Conservation (phyloP, 257 asterid genomes). For the Petunia secreta region DNA sequence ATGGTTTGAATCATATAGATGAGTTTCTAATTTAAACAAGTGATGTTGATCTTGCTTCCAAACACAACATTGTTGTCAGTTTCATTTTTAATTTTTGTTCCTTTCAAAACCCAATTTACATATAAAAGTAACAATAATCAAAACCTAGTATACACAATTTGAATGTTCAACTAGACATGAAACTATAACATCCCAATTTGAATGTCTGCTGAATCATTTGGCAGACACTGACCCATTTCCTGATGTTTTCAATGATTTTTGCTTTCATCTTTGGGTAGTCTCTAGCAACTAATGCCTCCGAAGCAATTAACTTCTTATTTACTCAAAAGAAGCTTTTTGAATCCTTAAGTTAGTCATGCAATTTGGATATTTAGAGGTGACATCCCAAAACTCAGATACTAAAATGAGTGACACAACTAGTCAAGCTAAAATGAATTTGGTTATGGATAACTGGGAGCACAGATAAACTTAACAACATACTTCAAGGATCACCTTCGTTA, state of each 20-base stretch:
- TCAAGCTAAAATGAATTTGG: neutral
- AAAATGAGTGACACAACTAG: neutral
- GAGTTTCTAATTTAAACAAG: neutral
- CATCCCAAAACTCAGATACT: neutral
- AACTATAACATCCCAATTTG: too few relatives aligned
- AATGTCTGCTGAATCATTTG: too few relatives aligned
- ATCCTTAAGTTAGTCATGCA: neutral
- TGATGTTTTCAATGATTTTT: too few relatives aligned
- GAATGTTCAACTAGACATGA: too few relatives aligned
- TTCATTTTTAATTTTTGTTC: too few relatives aligned
- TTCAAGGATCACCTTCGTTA: neutral
- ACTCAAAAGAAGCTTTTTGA: neutral
- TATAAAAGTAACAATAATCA: too few relatives aligned
- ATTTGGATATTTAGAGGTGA: neutral
- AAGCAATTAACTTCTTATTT: constrained; percentile 12
- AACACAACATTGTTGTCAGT: too few relatives aligned
- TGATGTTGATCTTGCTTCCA: neutral
- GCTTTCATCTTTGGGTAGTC: neutral
- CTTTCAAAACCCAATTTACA: too few relatives aligned
- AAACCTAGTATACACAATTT: too few relatives aligned
- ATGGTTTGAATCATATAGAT: neutral
- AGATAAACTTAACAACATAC: neutral
- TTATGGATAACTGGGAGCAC: neutral
- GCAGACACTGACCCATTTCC: too few relatives aligned
- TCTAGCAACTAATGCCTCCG: constrained; percentile 9